These are phyloP conservation scores for Pseudoneurospora amorphoporcata DNA, from an alignment of 495 filamentous ascomycete species.

Conservation along the genomic window DNA sequence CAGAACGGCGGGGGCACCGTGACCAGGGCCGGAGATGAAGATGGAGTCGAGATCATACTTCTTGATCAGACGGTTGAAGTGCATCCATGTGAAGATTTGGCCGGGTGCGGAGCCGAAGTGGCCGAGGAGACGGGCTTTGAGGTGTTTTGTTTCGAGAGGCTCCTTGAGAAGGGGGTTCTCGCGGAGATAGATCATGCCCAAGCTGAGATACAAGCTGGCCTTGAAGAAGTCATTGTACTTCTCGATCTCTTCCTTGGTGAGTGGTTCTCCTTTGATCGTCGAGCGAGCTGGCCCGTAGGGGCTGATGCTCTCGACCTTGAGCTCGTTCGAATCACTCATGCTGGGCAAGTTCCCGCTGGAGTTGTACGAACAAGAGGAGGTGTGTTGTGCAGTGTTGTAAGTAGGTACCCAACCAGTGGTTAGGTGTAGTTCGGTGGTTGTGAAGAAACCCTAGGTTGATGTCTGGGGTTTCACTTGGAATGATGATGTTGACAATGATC, in stretches of 20 bases:
- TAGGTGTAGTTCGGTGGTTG: background rate
- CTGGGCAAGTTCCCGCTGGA: background rate
- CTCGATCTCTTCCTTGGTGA: conserved; percentile 51
- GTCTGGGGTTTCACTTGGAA: background rate
- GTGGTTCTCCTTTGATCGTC: conserved; percentile 46
- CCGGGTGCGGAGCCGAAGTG: conserved; percentile 68
- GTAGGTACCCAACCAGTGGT: background rate
- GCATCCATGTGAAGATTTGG: conserved; percentile 66
- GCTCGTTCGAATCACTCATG: conserved; percentile 25
- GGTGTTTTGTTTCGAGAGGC: conserved; percentile 49
- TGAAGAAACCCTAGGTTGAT: background rate
- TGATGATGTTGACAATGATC: background rate
- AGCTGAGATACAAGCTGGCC: conserved; percentile 58
- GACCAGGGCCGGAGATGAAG: conserved; percentile 62
- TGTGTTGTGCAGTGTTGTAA: background rate
- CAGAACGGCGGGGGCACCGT: conserved; percentile 59
- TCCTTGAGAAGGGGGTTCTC: conserved; percentile 57
- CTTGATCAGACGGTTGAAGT: conserved; percentile 67
- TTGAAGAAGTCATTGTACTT: conserved; percentile 60
- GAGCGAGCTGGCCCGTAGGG: conserved; percentile 56
- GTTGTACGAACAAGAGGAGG: background rate
- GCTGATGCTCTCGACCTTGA: conserved; percentile 42
- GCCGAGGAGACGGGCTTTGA: conserved; percentile 59
- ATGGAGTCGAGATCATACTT: conserved; percentile 62
- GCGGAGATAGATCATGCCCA: conserved; percentile 66